Conservation (phyloP, 2,329 filamentous ascomycete genomes). For the Capronia americana region DNA sequence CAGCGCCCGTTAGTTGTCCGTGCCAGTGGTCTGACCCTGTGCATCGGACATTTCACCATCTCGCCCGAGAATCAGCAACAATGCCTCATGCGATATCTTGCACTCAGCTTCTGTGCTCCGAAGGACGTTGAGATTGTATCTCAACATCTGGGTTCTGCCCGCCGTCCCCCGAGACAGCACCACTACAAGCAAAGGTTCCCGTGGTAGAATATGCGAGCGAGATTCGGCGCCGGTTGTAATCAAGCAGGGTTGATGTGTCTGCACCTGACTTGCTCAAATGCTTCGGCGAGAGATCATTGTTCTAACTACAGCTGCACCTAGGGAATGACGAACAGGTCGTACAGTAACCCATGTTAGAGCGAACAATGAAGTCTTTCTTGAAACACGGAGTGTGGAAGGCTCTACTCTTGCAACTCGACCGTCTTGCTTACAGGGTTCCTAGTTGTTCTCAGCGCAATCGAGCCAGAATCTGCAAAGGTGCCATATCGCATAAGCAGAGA, state of each 20-base stretch:
- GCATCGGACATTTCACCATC: not conserved
- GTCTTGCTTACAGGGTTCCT: not conserved
- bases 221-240: not conserved
- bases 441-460: not conserved
- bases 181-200: not conserved
- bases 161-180: not conserved
- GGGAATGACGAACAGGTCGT: not conserved
- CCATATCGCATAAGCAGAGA: too few species aligned
- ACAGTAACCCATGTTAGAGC: not conserved
- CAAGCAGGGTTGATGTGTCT: not conserved
- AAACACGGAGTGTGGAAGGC: not conserved
- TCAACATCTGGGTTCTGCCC: not conserved
- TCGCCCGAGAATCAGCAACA: not conserved
- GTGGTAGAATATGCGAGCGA: not conserved
- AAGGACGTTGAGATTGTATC: not conserved
- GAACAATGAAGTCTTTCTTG: not conserved
- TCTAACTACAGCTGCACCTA: not conserved
- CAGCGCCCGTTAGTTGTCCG: not conserved
- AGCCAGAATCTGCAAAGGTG: not conserved
- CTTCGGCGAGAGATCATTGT: not conserved
- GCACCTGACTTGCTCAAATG: not conserved
- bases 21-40: not conserved
- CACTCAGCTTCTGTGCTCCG: not conserved
- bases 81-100: not conserved
- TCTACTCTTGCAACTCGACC: not conserved